Base-by-base conservation (phyloP, 192 early-diverging fungal species). In the Chytriomyces sp. region DNA sequence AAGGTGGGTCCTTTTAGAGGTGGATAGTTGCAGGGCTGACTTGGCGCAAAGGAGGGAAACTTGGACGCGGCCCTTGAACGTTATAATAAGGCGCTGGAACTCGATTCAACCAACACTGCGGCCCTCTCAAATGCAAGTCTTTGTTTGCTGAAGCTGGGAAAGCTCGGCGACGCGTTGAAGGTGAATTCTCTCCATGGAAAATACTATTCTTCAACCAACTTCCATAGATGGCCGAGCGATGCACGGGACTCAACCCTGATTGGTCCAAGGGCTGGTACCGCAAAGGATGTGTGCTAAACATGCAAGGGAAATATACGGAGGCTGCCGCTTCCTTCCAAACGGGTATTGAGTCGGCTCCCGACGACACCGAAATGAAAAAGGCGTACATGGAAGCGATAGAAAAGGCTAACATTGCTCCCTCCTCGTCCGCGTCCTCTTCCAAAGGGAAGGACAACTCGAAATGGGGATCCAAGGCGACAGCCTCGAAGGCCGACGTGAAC, bases 221-320 rank as follows among this genome's bases (percentile, higher is more conserved):
- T 39, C 30, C 33, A 2, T 32, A 76, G 67, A 53, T 64, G 58
- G 75, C 75, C 1, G 70, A 77, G 28, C 40, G 69, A 30, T 77
- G 75, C 44, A 33, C 57, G 8, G 49, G 25, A 5, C 32, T 64
- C 28, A 64, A 72, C 31, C 69, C 75, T 19, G 39, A 71, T 0
- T 77, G 75, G 75, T 10, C 55, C 19, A 77, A 77, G 37, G 75
- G 70, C 2, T 77, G 53, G 49, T 77, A 58, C 63, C 68, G 75
- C 33, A 72, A 77, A 59, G 75, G 75, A 52, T 59, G 33, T 12
- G 70, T 52, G 8, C 52, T 64, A 12, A 36, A 72, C 30, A 59
- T 53, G 8, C 59, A 41, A 19, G 12, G 39, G 2, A 55, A 33
- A 39, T 60, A 26, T 14, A 28, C 62, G 6, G 75, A 77, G 22